Percentiles rank a stretch among this genome's conserved stretches.
phyloP scores from a whole-genome alignment of 2,329 filamentous ascomycete species.

The Thelonectria olida region DNA sequence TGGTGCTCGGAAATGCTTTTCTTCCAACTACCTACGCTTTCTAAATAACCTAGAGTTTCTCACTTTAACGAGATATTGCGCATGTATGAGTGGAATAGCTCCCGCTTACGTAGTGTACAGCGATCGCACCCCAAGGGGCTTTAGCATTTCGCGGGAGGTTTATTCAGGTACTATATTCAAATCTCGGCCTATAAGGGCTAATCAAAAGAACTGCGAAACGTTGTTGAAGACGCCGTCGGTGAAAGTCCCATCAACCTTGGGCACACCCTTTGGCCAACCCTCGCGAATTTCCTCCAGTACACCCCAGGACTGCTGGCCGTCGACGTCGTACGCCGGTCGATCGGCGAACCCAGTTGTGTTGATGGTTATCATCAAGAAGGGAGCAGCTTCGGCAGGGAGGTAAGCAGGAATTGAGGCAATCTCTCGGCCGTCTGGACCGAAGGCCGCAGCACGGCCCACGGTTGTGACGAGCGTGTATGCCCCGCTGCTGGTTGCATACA shows the following conservation, averaged over 20 bases:
- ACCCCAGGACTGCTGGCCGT: slow-evolving; percentile 13
- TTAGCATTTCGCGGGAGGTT: too few relatives aligned
- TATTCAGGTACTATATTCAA: too few relatives aligned
- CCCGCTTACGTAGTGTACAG: too few relatives aligned
- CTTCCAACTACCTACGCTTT: too few relatives aligned
- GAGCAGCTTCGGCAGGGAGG: not conserved
- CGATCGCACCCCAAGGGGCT: too few relatives aligned
- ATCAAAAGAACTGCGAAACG: slow-evolving; percentile 1
- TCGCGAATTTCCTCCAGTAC: slow-evolving; percentile 1
- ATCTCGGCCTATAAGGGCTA: too few relatives aligned
- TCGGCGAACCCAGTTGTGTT: slow-evolving; percentile 7
- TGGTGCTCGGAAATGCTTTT: too few relatives aligned
- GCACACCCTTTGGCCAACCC: slow-evolving; percentile 9
- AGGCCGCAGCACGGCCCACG: slow-evolving; percentile 5
- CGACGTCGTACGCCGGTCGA: not conserved
- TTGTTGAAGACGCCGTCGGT: not conserved
- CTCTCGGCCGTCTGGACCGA: slow-evolving; percentile 2
- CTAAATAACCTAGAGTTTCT: too few relatives aligned
- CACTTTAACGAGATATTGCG: too few relatives aligned
- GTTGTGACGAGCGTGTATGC: slow-evolving; percentile 3
- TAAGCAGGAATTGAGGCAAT: not conserved
- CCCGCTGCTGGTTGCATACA: slow-evolving; percentile 9
- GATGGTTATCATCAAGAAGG: slow-evolving; percentile 5
- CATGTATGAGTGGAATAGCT: too few relatives aligned
- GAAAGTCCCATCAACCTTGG: slow-evolving; percentile 5